Evolutionary conservation across 495 filamentous ascomycete species (phyloP), one percentile per base, ranked within the genome.

Genomic region (Cercophora newfieldiana): DNA sequence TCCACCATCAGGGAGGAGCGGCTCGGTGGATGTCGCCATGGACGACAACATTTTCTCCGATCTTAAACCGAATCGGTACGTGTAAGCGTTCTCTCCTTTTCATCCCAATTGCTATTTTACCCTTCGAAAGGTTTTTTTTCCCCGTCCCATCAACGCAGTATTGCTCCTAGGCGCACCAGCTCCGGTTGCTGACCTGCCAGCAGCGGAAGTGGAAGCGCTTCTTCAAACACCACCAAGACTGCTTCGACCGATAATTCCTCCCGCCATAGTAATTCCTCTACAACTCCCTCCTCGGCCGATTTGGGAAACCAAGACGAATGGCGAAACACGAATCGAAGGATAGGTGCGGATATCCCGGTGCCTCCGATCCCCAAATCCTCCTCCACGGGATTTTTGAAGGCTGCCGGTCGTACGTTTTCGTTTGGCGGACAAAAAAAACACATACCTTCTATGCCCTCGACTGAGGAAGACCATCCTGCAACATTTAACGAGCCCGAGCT

Each of bases 331-430:
- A 82, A 83, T 65, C 82, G 82, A 50, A 84, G 84, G 71, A 74
- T 77, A 16, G 71, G 80, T 18, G 75, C 79, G 50, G 85, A 90
- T 51, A 82, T 86, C 55, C 87, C 88, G 16, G 75, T 83, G 24
- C 88, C 88, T 21, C 83, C 84, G 25, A 70, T 83, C 12, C 85
- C 85, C 1, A 86, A 84, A 55, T 80, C 84, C 55, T 72, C 74
- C 19, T 76, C 75, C 1, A 55, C 24, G 63, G 82, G 66, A 16
- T 86, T 89, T 18, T 74, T 92, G 22, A 87, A 86, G 66, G 82
- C 88, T 28, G 90, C 89, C 55, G 88, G 89, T 24, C 83, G 91
- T 53, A 89, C 91, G 0, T 90, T 93, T 65, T 94, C 91, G 0
- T 92, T 91, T 71, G 90, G 86, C 26, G 78, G 74, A n/a, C 80